phyloP scores from a whole-genome alignment of 495 filamentous ascomycete genomes.

The Penicillium ochrochloron region DNA sequence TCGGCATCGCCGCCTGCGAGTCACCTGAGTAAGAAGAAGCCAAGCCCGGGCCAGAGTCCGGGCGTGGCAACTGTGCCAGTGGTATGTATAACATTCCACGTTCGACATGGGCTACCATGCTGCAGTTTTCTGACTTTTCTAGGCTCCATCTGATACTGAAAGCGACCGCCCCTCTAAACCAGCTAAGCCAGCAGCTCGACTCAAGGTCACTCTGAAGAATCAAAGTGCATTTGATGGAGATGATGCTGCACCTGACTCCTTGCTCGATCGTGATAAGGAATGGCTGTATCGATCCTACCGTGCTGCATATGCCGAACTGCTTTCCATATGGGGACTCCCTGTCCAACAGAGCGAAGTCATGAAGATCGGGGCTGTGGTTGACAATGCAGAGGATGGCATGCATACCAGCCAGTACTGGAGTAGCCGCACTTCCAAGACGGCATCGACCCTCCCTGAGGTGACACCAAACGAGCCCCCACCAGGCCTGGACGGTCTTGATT shows the following conservation, averaged over 20 bases:
- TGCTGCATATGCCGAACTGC: slow-evolving; percentile 77
- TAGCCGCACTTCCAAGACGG: slow-evolving; percentile 27
- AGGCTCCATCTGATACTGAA: slow-evolving; percentile 52
- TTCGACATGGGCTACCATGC: neutral
- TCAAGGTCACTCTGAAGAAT: slow-evolving; percentile 74
- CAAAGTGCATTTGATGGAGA: slow-evolving; percentile 78
- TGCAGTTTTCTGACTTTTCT: slow-evolving; percentile 9
- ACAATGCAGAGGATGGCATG: slow-evolving; percentile 22
- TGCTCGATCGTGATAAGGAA: slow-evolving; percentile 68
- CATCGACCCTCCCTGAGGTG: slow-evolving; percentile 32
- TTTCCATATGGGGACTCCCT: slow-evolving; percentile 81
- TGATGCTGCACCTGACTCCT: slow-evolving; percentile 65
- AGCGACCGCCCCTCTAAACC: slow-evolving; percentile 41
- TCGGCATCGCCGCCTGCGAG: slow-evolving; percentile 67
- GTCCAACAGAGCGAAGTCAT: slow-evolving; percentile 78
- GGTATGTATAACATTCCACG: slow-evolving; percentile 60
- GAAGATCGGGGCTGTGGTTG: slow-evolving; percentile 62
- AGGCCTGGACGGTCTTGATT: slow-evolving; percentile 39
- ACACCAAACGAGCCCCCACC: neutral
- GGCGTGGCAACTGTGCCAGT: slow-evolving; percentile 60
- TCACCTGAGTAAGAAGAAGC: slow-evolving; percentile 58
- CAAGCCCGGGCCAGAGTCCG: slow-evolving; percentile 69
- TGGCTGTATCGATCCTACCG: slow-evolving; percentile 72
- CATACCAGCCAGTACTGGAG: slow-evolving; percentile 31
- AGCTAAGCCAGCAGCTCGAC: slow-evolving; percentile 39